Conservation (phyloP, 768 basidiomycete genomes). For the Mrakia blollopis region DNA sequence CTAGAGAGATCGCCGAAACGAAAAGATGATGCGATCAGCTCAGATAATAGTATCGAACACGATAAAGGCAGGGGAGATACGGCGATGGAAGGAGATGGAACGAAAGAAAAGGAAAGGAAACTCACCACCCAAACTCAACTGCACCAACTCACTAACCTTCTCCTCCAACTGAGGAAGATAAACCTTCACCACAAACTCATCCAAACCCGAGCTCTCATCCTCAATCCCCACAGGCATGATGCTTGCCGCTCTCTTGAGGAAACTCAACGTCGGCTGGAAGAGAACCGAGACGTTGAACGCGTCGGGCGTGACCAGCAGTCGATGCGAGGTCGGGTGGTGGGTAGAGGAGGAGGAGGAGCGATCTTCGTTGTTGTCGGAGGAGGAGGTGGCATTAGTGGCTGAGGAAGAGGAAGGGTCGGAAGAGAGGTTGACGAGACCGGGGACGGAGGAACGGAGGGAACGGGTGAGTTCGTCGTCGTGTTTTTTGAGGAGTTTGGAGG, state of each 20-base stretch:
- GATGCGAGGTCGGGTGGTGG: constrained; percentile 78
- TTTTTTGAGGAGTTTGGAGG: constrained; percentile 60
- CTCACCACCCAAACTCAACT: background rate
- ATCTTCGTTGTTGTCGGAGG: constrained; percentile 2
- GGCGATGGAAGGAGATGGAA: background rate
- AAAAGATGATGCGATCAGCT: too few species aligned
- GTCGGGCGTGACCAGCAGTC: constrained; percentile 77
- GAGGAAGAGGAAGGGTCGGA: constrained; percentile 15
- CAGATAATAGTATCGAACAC: background rate
- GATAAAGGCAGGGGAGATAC: background rate
- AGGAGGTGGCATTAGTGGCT: background rate
- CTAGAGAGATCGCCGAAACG: constrained; percentile 45
- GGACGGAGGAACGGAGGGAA: constrained; percentile 83
- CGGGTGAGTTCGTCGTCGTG: constrained; percentile 81
- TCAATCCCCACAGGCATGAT: constrained; percentile 58
- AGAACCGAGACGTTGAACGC: constrained; percentile 90
- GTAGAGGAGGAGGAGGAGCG: constrained; percentile 37
- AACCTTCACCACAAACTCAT: constrained; percentile 86
- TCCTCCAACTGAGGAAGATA: constrained; percentile 95
- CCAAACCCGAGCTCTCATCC: constrained; percentile 54
- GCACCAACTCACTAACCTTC: constrained; percentile 60
- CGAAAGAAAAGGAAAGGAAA: background rate
- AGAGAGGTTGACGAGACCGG: constrained; percentile 73
- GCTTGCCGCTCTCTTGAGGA: constrained; percentile 66
- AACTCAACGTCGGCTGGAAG: constrained; percentile 88